phyloP scores from a whole-genome alignment of 129 eudicot genomes.

The carrot (Daucus carota) region DNA sequence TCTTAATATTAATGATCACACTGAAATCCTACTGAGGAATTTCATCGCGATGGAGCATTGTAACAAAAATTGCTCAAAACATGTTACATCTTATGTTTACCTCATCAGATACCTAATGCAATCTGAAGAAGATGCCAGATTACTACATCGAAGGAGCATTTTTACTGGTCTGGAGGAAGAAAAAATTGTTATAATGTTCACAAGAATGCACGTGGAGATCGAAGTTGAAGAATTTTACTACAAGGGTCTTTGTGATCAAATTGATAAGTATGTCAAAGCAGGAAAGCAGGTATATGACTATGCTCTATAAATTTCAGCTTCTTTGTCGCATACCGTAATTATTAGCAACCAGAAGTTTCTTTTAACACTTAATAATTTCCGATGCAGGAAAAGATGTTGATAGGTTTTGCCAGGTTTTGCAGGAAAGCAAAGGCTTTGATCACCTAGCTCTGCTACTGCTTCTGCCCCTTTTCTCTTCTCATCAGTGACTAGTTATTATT shows the following conservation, averaged over 20 bases:
- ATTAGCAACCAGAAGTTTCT: neutral
- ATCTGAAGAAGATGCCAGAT: slow-evolving; percentile 31
- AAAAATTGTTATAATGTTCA: neutral
- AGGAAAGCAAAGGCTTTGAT: neutral
- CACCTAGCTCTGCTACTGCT: neutral
- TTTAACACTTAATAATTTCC: neutral
- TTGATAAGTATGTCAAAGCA: neutral
- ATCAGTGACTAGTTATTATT: neutral
- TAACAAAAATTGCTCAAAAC: slow-evolving; percentile 26
- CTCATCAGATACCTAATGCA: slow-evolving; percentile 39
- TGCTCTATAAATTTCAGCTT: neutral
- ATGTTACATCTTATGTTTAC: slow-evolving; percentile 50
- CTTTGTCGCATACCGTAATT: neutral
- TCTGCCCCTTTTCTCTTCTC: neutral
- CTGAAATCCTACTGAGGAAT: slow-evolving; percentile 44
- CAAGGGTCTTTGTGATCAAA: slow-evolving; percentile 12
- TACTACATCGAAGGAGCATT: slow-evolving; percentile 29
- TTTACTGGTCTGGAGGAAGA: slow-evolving; percentile 20
- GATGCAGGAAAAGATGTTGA: neutral
- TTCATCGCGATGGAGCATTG: slow-evolving; percentile 56
- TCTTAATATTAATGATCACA: slow-evolving; percentile 33
- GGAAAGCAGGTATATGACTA: neutral
- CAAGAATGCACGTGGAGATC: neutral
- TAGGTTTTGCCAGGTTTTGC: neutral
- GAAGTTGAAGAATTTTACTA: slow-evolving; percentile 11